Conservation (phyloP, 1,284 basidiomycete species). For the Apiotrichum laibachii region DNA sequence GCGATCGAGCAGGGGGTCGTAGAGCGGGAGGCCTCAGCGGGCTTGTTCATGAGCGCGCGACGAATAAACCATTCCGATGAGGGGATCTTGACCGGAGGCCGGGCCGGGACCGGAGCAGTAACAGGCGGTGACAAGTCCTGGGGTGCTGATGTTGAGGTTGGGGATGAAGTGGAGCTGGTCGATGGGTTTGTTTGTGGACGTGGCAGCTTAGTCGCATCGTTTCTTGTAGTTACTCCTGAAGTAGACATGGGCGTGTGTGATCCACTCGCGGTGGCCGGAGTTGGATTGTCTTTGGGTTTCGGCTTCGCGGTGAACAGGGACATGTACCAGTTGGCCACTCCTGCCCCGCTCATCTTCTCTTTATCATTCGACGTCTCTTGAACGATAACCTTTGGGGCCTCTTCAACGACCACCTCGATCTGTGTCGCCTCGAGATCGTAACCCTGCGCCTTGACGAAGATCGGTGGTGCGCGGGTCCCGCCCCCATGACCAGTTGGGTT, state of each 20-base stretch:
- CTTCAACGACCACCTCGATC: constrained; percentile 16
- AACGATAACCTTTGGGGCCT: too few species aligned
- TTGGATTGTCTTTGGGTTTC: background rate
- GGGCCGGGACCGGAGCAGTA: background rate
- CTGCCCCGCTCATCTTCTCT: constrained; percentile 22
- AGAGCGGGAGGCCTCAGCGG: constrained; percentile 8
- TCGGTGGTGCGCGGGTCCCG: constrained; percentile 25
- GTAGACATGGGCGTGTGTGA: too few species aligned
- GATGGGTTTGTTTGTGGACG: too few species aligned
- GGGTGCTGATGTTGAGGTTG: background rate
- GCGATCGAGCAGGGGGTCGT: constrained; percentile 28
- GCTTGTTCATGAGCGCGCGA: constrained; percentile 31
- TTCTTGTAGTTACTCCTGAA: too few species aligned
- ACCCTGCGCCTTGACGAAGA: constrained; percentile 29
- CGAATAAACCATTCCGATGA: constrained; percentile 48
- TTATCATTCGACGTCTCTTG: background rate
- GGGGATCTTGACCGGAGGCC: constrained; percentile 28
- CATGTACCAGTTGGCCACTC: constrained; percentile 41
- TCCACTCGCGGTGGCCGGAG: too few species aligned
- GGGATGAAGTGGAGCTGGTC: background rate
- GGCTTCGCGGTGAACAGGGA: constrained; percentile 16
- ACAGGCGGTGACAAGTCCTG: background rate
- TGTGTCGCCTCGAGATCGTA: constrained; percentile 26
- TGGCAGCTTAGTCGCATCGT: too few species aligned
- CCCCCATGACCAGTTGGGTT: constrained; percentile 39